These are phyloP conservation scores for Kalmusia sp. DNA, from an alignment of 2,329 filamentous ascomycete species.

Conservation along the genomic window DNA sequence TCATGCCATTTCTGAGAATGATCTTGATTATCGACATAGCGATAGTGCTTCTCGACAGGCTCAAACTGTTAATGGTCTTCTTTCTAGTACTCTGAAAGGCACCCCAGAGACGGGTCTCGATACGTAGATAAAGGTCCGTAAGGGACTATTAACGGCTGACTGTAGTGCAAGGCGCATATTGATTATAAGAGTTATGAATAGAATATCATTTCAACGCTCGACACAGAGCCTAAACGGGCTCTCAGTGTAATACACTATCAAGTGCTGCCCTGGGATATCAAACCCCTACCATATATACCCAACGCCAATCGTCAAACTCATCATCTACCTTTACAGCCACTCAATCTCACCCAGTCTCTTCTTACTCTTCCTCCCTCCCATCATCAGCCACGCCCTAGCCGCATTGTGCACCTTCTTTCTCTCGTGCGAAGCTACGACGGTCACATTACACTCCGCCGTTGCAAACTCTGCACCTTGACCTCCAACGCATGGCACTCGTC, in stretches of 20 bases:
- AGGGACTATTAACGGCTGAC: no score
- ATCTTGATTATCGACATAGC: no score
- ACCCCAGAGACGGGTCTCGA: no score
- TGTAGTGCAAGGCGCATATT: no score
- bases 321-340: constrained; percentile 8
- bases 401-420: not conserved
- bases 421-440: not conserved
- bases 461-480: constrained; percentile 42
- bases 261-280: constrained; percentile 13
- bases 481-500: constrained; percentile 49
- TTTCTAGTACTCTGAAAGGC: no score
- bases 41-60: no score
- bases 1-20: no score
- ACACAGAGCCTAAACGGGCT: constrained; percentile 1
- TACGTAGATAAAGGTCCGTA: no score
- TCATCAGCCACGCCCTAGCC: constrained; percentile 13
- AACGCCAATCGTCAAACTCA: not conserved
- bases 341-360: constrained; percentile 17
- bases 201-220: not conserved
- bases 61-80: no score
- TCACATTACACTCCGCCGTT: constrained; percentile 26
- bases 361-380: constrained; percentile 13
- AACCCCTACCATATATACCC: constrained; percentile 13
- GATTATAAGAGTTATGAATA: not conserved
- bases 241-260: constrained; percentile 8